Percentiles rank a stretch among this genome's conserved stretches.
Conservation (phyloP, 2,329 filamentous ascomycete genomes). For the Teratosphaeria zuluensis region DNA sequence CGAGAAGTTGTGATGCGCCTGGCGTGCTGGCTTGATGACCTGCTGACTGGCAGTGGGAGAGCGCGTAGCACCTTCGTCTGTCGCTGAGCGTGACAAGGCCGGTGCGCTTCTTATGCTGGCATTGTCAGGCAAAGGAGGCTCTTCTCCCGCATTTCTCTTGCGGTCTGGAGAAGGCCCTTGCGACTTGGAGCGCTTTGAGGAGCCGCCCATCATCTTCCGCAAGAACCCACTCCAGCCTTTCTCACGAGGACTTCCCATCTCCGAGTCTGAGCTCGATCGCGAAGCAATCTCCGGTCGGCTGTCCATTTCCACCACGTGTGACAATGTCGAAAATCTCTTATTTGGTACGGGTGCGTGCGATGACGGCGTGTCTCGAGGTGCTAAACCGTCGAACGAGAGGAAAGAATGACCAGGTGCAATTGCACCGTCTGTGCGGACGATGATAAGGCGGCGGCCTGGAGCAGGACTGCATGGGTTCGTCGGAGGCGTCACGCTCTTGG, state of each 20-base stretch:
- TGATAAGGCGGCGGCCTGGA: constrained; percentile 75
- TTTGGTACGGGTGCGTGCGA: constrained; percentile 22
- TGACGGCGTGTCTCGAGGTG: constrained; percentile 28
- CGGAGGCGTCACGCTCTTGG: constrained; percentile 52
- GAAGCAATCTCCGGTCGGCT: constrained; percentile 18
- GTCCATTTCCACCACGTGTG: constrained; percentile 19
- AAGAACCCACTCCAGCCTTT: constrained; percentile 26
- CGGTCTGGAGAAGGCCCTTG: constrained; percentile 6
- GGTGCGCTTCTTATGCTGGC: background rate
- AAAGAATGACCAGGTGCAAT: constrained; percentile 45
- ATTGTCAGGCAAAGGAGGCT: constrained; percentile 1
- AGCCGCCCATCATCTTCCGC: constrained; percentile 24
- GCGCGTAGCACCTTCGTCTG: constrained; percentile 1
- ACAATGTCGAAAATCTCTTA: constrained; percentile 26
- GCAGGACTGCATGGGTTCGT: constrained; percentile 77
- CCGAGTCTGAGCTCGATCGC: constrained; percentile 16
- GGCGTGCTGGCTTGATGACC: constrained; percentile 1
- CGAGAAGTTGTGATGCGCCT: constrained; percentile 45
- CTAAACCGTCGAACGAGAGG: constrained; percentile 54
- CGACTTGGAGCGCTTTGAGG: constrained; percentile 17
- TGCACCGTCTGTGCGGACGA: constrained; percentile 70
- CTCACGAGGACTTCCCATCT: constrained; percentile 10
- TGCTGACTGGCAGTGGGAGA: background rate
- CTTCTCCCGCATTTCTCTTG: background rate
- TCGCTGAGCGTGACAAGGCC: constrained; percentile 4